Conservation (phyloP, 306 rosid genomes). For the Lathyrus sativus region DNA sequence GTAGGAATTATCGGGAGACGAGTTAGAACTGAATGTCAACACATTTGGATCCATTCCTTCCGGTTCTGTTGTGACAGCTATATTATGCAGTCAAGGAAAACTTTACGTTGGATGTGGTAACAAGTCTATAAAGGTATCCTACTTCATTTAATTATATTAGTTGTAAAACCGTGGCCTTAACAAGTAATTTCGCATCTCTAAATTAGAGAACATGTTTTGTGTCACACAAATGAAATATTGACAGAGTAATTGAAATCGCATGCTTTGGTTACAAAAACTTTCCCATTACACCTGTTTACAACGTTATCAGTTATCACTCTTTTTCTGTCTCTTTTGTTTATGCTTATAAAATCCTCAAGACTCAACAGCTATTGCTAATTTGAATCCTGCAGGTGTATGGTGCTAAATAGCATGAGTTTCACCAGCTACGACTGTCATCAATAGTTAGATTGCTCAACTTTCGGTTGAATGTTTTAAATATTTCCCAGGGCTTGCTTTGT, state of each 20-base stretch:
- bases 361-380: conserved; percentile 16
- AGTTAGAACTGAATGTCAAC: conserved; percentile 59
- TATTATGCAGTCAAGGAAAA: conserved; percentile 75
- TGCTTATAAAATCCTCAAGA: conserved; percentile 23
- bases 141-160: conserved; percentile 17
- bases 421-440: conserved; percentile 31
- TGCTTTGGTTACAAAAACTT: conserved; percentile 17
- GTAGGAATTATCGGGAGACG: conserved; percentile 79
- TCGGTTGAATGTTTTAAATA: no score
- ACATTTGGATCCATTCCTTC: conserved; percentile 63
- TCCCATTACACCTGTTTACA: conserved; percentile 7
- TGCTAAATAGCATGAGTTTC: conserved; percentile 43
- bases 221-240: conserved; percentile 26
- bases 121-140: conserved; percentile 65
- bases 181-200: conserved; percentile 10
- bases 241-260: background rate
- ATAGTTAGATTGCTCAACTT: conserved; percentile 36
- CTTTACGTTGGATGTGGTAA: conserved; percentile 77
- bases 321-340: conserved; percentile 9
- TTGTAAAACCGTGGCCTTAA: conserved; percentile 7
- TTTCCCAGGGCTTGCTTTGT: conserved; percentile 6
- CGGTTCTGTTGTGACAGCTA: conserved; percentile 62
- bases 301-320: background rate
- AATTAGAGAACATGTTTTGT: conserved; percentile 24
- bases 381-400: conserved; percentile 64